Conservation (phyloP, 176 grass and related monocot genomes). For the Dendrocalamus sinicus region DNA sequence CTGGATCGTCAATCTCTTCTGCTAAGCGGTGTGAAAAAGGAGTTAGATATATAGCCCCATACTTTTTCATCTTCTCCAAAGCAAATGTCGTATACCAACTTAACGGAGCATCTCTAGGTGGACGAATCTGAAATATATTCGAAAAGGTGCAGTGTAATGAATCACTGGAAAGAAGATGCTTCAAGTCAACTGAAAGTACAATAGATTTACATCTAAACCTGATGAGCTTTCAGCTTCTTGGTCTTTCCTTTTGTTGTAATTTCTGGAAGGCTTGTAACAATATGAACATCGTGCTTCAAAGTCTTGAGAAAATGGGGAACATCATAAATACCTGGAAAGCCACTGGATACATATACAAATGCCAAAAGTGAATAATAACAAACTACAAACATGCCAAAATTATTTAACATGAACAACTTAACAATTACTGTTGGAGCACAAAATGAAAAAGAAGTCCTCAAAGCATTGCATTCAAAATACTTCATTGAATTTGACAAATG, state of each 20-base stretch:
- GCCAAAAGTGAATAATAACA: slow-evolving; percentile 38
- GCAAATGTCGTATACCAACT: slow-evolving; percentile 87
- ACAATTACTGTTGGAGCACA: background rate
- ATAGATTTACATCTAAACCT: slow-evolving; percentile 46
- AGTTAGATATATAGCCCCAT: slow-evolving; percentile 90
- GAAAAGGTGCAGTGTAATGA: background rate
- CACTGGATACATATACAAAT: slow-evolving; percentile 64
- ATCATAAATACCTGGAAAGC: slow-evolving; percentile 98
- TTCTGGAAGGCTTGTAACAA: slow-evolving; percentile 75
- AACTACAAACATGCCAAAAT: slow-evolving; percentile 27
- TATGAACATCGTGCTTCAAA: slow-evolving; percentile 77
- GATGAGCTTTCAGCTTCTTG: slow-evolving; percentile 85
- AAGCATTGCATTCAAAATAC: background rate
- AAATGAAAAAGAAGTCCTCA: background rate
- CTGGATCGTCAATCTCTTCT: slow-evolving; percentile 84
- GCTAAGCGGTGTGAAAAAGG: slow-evolving; percentile 96
- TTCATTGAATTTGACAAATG: background rate
- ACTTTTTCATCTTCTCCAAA: slow-evolving; percentile 83
- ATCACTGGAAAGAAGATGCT: background rate
- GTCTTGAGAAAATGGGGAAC: slow-evolving; percentile 87
- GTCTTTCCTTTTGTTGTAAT: slow-evolving; percentile 69
- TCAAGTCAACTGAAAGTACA: background rate
- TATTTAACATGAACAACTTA: slow-evolving; percentile 2
- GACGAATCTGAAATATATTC: slow-evolving; percentile 60
- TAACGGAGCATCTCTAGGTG: slow-evolving; percentile 91